Base-by-base conservation (phyloP, 306 rosid species). In the Quercus alba region DNA sequence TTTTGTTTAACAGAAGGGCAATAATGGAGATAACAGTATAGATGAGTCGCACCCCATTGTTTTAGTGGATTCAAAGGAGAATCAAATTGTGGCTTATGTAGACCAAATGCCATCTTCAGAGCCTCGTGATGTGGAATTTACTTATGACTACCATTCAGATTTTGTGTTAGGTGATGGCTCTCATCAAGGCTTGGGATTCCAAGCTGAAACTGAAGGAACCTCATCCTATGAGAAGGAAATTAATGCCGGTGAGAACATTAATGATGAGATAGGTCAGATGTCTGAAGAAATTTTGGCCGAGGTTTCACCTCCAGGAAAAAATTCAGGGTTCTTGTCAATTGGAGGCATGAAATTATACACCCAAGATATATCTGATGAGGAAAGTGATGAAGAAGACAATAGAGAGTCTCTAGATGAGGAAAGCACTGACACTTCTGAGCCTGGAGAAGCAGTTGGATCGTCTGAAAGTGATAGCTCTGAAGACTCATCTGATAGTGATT, bases 261-360 rank as follows among this genome's bases (percentile, higher is more conserved):
- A 76, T 77, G 58, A 74, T 77, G 88, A 87, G 54, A 75, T 72
- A 66, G 86, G 56, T 84, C 84, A 69, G 46, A 76, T 75, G 81
- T 56, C 61, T 30, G 92, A 88, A 82, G 84, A 85, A 62, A 73
- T 76, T 41, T 75, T 84, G 51, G 85, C 86, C 17, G 78, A 75
- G 57, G 75, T 35, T 44, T 55, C 76, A 28, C 67, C 80, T 49
- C 80, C 89, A 49, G 74, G 20, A 78, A 88, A 76, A 86, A 95
- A 95, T 87, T 93, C 96, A 55, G 99, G 92, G 31, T 93, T 90
- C 83, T 81, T 95, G 81, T 89, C 98, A 8, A 84, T 95, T 85
- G 98, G 99, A 72, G 97, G 96, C 64, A 84, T 91, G 74, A 89
- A 86, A 79, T 85, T 93, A 38, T 95, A 91, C 89, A 95, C 97